Evolutionary conservation across 352 stramenopile genomes (phyloP), one percentile per base, ranked within the genome.

Genomic region (Phytopythium ostracodes): DNA sequence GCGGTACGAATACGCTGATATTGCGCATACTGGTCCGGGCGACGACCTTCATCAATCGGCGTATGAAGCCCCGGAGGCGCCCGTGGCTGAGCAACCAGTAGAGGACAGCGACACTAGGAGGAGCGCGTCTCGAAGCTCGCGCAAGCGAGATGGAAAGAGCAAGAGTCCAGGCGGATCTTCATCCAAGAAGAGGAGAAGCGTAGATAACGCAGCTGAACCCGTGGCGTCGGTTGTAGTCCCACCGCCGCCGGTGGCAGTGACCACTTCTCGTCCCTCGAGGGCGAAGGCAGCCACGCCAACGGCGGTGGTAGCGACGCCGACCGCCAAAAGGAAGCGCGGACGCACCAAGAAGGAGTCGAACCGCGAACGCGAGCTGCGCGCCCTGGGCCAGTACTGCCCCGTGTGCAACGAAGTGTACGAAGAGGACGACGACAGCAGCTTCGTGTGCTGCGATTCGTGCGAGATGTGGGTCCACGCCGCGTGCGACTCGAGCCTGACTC

Each of bases 401-500:
- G 84, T 96, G 59, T 96, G 87, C 77, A 94, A 88, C 66, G 72
- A 79, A 55, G 75, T 79, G 15, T 96, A 96, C 69, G 87, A 96
- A 63, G 84, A 94, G 44, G 84, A 96, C 69, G 87, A 96, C 63
- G 75, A 77, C 52, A 91, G 75, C 63, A 88, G 76, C 38, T 96
- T 96, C 63, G 83, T 96, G 25, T 96, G 87, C 76, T 96, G 87
- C 69, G 87, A 96, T 65, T 90, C 84, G 53, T 96, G 87, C 55
- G 87, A 96, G 62, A 89, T 94, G 68, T 96, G 87, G 87, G 79
- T 96, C 20, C 87, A 96, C 67, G 80, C 72, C 5, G 73, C 72
- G 9, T 96, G 87, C 64, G 87, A 96, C 59, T 44, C 75, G 27
- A 77, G 69, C 60, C 71, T 96, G 24, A 87, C 79, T 24, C 67